Evolutionary conservation across 495 filamentous ascomycete species (phyloP).

Genomic region (Xylaria venustula): DNA sequence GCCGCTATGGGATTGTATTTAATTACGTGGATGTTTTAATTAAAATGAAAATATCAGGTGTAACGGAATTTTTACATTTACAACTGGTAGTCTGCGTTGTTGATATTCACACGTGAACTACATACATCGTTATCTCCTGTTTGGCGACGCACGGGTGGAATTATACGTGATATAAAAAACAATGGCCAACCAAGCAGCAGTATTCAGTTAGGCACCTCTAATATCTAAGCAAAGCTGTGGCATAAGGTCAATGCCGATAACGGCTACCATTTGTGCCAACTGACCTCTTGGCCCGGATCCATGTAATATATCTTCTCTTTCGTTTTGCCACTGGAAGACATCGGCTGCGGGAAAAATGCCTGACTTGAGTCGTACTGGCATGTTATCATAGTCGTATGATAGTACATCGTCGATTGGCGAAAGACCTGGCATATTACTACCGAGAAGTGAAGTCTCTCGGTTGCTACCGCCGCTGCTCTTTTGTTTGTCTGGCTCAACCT

Average conservation of each 20-base stretch:
- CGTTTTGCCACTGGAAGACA: constrained; percentile 65
- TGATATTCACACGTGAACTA: no score
- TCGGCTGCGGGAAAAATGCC: constrained; percentile 45
- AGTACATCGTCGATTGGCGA: constrained; percentile 62
- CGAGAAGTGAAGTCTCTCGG: constrained; percentile 58
- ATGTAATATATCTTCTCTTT: constrained; percentile 38
- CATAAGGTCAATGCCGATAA: constrained; percentile 67
- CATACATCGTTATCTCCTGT: no score
- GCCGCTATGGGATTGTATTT: no score
- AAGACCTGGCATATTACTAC: constrained; percentile 73
- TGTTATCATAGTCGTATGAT: constrained; percentile 60
- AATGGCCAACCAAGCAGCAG: neutral
- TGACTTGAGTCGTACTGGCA: constrained; percentile 33
- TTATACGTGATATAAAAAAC: neutral
- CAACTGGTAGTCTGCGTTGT: no score
- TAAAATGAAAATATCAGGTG: no score
- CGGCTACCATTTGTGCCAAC: constrained; percentile 75
- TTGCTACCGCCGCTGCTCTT: constrained; percentile 23
- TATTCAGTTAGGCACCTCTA: neutral
- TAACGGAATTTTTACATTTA: no score
- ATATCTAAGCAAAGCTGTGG: constrained; percentile 51
- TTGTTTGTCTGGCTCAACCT: constrained; percentile 20
- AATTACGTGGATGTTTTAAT: no score
- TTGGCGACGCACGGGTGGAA: neutral
- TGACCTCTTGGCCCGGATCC: constrained; percentile 51